These are phyloP conservation scores for Hypsizygus marmoreus DNA, from an alignment of 768 basidiomycete species.

Conservation along the genomic window DNA sequence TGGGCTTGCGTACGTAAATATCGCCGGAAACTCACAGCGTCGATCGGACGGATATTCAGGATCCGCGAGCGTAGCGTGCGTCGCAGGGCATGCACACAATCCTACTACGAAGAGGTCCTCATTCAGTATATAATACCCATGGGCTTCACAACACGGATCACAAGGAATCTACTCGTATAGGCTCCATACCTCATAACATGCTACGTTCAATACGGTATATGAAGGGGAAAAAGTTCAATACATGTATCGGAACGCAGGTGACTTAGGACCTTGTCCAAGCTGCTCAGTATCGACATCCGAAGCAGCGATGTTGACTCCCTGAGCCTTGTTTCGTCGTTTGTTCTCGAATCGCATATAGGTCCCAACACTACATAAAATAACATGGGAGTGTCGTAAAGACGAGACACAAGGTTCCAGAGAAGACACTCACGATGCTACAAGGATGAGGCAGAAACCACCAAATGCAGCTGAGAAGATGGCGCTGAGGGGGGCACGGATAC, in stretches of 20 bases:
- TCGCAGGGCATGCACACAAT: too few relatives aligned
- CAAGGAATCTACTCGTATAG: too few relatives aligned
- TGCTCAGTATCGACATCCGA: constrained; percentile 47
- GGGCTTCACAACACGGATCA: too few relatives aligned
- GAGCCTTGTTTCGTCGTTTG: constrained; percentile 40
- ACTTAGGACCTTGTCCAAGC: constrained; percentile 41
- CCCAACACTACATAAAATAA: constrained; percentile 32
- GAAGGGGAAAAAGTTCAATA: too few relatives aligned
- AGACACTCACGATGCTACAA: constrained; percentile 37
- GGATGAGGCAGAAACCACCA: constrained; percentile 45
- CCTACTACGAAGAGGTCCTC: too few relatives aligned
- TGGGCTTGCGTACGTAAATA: too few relatives aligned
- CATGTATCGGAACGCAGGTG: constrained; percentile 50
- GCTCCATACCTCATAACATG: too few relatives aligned
- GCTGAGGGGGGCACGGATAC: neutral
- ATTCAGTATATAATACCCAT: too few relatives aligned
- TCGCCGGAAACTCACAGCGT: too few relatives aligned
- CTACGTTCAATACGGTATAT: too few relatives aligned
- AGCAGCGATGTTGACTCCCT: constrained; percentile 41
- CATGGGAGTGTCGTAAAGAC: constrained; percentile 1
- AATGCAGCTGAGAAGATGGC: constrained; percentile 38
- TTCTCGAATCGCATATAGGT: constrained; percentile 54
- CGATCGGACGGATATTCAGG: too few relatives aligned
- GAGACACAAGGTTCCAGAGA: neutral
- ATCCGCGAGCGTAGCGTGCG: too few relatives aligned